Evolutionary conservation across 441 rosid species (phyloP), one percentile per base, ranked within the genome.

Genomic region (Adansonia madagascariensis): DNA sequence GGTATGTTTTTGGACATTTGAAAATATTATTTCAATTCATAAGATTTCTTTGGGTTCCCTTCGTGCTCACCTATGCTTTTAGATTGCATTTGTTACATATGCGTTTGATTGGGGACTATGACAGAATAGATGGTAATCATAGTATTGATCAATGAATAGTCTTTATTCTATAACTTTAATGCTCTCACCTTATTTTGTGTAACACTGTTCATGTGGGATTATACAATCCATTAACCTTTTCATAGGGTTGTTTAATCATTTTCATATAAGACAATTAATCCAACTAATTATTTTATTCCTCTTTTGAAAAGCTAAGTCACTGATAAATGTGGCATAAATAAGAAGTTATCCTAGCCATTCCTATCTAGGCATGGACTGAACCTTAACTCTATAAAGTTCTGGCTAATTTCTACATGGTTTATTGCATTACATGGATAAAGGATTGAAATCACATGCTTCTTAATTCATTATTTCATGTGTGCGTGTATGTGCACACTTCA

Each of bases 1-100:
- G 98, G 97, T 91, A 82, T 75, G 79, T 24, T 78, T 73, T 75
- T 14, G 18, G 70, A 56, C 46, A 8, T 71, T 50, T 63, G 52
- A 65, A 64, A 49, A 14, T 60, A 72, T 55, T 20, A 18, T 71
- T 73, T 60, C 20, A 73, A 3, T 61, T 12, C 68, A 39, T 72
- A 8, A 17, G 14, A 52, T 12, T 31, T 27, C 52, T 41, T n/a
- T 22, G 5, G 6, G 17, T 68, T 22, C 39, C 57, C 41, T 47
- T 22, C 18, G 8, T 5, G 6, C 73, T 47, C 2, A 47, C 24
- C 1, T 47, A 12, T 22, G 56, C 73, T 22, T 68, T 68, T 47
- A 47, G 56, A 41, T 68, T 68, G 7, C 57, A 68, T 47, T 46
- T 68, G 41, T 11, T 68, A 56, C 12, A 47, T 24, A 68, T 5